phyloP scores from a whole-genome alignment of 208 protist genomes.

The Trypanosoma avium region DNA sequence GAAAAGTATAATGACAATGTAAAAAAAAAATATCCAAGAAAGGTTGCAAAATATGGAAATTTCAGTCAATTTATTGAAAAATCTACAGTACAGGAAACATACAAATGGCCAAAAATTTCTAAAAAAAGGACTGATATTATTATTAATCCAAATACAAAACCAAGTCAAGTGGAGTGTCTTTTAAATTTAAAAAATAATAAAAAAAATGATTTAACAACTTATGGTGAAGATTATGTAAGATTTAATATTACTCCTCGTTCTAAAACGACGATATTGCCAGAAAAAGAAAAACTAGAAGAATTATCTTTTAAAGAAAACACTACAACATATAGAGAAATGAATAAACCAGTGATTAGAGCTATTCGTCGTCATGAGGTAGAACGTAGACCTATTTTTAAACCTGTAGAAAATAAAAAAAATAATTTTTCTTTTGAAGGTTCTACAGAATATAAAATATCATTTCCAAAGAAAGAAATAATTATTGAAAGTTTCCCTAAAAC shows the following conservation, averaged over 20 bases:
- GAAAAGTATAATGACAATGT: too few relatives aligned
- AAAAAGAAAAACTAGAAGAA: not conserved
- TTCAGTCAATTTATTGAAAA: not conserved
- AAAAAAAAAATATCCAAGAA: not conserved
- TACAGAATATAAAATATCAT: constrained; percentile 10
- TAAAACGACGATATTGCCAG: not conserved
- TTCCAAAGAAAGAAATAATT: constrained; percentile 1
- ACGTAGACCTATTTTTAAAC: not conserved
- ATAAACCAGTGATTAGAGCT: constrained; percentile 2
- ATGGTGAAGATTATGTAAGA: constrained; percentile 7
- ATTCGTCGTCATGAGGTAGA: constrained; percentile 6
- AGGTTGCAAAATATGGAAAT: not conserved
- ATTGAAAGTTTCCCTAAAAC: not conserved
- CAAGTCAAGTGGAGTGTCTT: constrained; percentile 10
- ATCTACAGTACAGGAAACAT: constrained; percentile 19
- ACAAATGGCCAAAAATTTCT: constrained; percentile 7
- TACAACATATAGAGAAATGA: constrained; percentile 22
- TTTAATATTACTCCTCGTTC: not conserved
- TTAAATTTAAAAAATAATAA: not conserved
- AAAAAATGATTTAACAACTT: constrained; percentile 4
- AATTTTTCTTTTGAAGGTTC: not conserved
- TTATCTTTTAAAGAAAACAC: not conserved
- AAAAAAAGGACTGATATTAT: not conserved
- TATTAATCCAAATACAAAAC: constrained; percentile 14
- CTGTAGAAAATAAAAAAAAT: not conserved